Evolutionary conservation across 2,329 filamentous ascomycete species (phyloP).

Genomic region (Hypoxylon sp.): DNA sequence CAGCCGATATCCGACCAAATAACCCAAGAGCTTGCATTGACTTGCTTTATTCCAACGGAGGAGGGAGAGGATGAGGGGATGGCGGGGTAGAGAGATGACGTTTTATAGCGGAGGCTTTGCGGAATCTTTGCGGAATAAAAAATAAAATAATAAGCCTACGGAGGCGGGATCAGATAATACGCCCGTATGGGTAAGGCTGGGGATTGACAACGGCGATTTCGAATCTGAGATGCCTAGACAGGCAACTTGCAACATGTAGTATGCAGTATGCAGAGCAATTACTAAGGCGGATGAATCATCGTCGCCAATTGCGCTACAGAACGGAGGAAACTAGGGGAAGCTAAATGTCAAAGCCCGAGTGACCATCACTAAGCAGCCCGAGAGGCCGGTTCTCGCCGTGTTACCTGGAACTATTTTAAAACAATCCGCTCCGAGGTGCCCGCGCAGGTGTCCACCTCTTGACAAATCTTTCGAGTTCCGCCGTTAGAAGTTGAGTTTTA

Average conservation of each 20-base stretch:
- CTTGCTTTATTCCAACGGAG: conserved; percentile 20
- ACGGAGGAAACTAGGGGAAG: conserved; percentile 5
- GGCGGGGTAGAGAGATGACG: conserved; percentile 40
- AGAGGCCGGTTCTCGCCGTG: conserved; percentile 15
- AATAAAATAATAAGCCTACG: conserved; percentile 8
- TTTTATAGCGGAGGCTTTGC: conserved; percentile 37
- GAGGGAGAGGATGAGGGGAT: conserved; percentile 17
- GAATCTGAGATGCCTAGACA: conserved; percentile 21
- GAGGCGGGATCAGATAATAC: conserved; percentile 19
- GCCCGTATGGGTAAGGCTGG: conserved; percentile 10
- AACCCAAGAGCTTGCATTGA: conserved; percentile 44
- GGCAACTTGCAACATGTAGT: conserved; percentile 15
- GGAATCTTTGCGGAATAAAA: too few species aligned
- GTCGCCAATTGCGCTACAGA: conserved; percentile 6
- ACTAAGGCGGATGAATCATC: conserved; percentile 31
- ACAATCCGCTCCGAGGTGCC: conserved; percentile 11
- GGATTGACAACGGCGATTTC: conserved; percentile 20
- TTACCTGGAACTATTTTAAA: conserved; percentile 13
- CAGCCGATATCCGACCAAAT: conserved; percentile 44
- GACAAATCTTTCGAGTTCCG: conserved; percentile 17
- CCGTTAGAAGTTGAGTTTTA: background rate
- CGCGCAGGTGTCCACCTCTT: conserved; percentile 21
- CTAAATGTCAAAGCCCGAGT: conserved; percentile 16
- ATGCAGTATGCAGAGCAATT: conserved; percentile 19
- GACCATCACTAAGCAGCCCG: conserved; percentile 38